phyloP scores from a whole-genome alignment of 345 rosid species.

The Arabidopsis arenosa region DNA sequence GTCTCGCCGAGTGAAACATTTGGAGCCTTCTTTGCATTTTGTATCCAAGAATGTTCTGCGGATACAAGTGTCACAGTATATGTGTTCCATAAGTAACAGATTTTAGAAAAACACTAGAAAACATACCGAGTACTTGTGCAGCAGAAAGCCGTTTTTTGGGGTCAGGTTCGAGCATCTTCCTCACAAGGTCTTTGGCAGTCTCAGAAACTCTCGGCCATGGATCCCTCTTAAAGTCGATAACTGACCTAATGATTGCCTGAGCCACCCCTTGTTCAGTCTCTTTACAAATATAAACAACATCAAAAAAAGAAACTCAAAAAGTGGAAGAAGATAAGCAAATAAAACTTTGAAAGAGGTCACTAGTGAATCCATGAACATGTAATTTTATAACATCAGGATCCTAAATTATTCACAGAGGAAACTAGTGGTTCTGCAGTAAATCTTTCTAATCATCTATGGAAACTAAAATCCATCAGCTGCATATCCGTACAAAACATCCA shows the following conservation, averaged over 20 bases:
- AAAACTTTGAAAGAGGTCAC: not conserved
- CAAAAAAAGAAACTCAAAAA: constrained; percentile 17
- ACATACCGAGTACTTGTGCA: constrained; percentile 84
- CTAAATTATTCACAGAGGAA: constrained; percentile 8
- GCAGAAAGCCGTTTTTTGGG: constrained; percentile 82
- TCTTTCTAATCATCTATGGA: constrained; percentile 10
- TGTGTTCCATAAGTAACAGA: constrained; percentile 1
- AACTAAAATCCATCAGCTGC: constrained; percentile 8
- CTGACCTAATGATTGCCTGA: constrained; percentile 84
- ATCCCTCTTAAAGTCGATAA: constrained; percentile 82
- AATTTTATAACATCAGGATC: not conserved
- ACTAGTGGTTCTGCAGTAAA: not conserved
- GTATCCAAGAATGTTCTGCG: constrained; percentile 90
- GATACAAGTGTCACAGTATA: constrained; percentile 23
- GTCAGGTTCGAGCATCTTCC: constrained; percentile 87
- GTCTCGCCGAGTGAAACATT: constrained; percentile 90
- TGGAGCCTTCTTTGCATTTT: constrained; percentile 83
- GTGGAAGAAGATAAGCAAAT: not conserved
- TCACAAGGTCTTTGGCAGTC: constrained; percentile 89
- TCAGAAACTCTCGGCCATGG: constrained; percentile 99
- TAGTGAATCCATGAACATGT: constrained; percentile 7
- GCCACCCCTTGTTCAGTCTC: constrained; percentile 99
- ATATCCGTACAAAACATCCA: not conserved
- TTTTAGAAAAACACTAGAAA: not conserved
- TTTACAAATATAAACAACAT: constrained; percentile 41